Evolutionary conservation across 331 rosid species (phyloP).

Genomic region (Malus hybrid): DNA sequence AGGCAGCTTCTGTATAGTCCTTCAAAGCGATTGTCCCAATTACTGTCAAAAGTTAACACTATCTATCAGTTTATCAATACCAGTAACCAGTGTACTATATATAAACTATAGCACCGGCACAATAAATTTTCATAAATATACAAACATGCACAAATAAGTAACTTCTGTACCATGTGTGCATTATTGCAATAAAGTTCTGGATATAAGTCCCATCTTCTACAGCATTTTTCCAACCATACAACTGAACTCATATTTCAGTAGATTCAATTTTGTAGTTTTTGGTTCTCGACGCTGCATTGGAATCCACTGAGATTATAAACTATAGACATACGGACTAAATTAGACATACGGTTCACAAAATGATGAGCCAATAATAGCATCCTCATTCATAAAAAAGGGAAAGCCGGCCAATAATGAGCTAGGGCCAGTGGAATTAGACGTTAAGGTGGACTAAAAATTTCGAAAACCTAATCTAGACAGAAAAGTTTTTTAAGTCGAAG

Average conservation of each 20-base stretch:
- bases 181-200: no score
- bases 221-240: neutral
- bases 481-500: neutral
- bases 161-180: no score
- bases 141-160: no score
- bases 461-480: neutral
- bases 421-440: neutral
- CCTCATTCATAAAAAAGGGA: neutral
- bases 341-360: neutral
- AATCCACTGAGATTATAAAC: neutral
- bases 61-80: neutral
- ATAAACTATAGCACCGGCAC: no score
- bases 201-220: neutral
- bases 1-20: constrained; percentile 79
- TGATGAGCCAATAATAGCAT: neutral
- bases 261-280: neutral
- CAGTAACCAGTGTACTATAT: no score
- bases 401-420: no score
- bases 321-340: neutral
- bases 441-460: neutral
- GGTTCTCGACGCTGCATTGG: neutral
- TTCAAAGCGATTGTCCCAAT: constrained; percentile 58
- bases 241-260: no score
- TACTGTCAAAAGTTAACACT: constrained; percentile 33
- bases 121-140: no score